A percentile compares a stretch with the other conserved stretches of the same genome.
phyloP scores from a whole-genome alignment of 108 stramenopile genomes.

The Stephanodiscus minutulus region DNA sequence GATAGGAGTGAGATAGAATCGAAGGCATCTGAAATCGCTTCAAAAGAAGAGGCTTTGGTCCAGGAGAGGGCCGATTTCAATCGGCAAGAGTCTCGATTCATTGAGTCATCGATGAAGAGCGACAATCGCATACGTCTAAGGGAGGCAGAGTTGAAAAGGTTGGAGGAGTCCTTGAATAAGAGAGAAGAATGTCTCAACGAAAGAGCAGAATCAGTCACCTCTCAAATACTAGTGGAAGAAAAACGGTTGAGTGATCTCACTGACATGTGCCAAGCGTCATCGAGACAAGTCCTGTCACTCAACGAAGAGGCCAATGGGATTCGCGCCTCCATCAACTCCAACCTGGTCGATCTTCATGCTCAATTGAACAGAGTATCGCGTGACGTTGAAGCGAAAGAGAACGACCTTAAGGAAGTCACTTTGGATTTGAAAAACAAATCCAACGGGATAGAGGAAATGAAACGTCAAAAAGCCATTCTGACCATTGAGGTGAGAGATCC shows the following conservation, averaged over 20 bases:
- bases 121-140: slow-evolving; percentile 2
- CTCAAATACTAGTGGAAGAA: slow-evolving; percentile 31
- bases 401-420: slow-evolving; percentile 21
- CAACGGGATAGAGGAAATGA: slow-evolving; percentile 30
- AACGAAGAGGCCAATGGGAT: slow-evolving; percentile 28
- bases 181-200: slow-evolving; percentile 22
- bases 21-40: background rate
- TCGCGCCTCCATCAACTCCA: slow-evolving; percentile 24
- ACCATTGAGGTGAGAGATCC: slow-evolving; percentile 26
- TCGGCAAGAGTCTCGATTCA: slow-evolving; percentile 10
- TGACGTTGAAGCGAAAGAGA: slow-evolving; percentile 26
- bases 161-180: slow-evolving; percentile 27
- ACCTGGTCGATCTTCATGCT: slow-evolving; percentile 18
- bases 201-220: slow-evolving; percentile 13
- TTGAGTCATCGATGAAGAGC: slow-evolving; percentile 2
- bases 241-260: slow-evolving; percentile 20
- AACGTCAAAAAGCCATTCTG: slow-evolving; percentile 27
- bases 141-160: slow-evolving; percentile 14
- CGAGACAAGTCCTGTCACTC: slow-evolving; percentile 24
- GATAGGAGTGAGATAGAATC: slow-evolving; percentile 29
- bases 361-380: slow-evolving; percentile 16
- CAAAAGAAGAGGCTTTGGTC: slow-evolving; percentile 16
- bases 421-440: slow-evolving; percentile 27
- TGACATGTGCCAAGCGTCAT: slow-evolving; percentile 21
- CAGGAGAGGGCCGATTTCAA: slow-evolving; percentile 6